These are phyloP conservation scores for barley (Hordeum vulgare) DNA, from an alignment of 176 grass and related monocot species.

Conservation along the genomic window MorexV3_pseudomolecules_assembly NC_058522.1:587475389-587475888, in stretches of 20 bases:
- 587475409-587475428: constrained; percentile 5
- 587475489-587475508: constrained; percentile 67
- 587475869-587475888: constrained; percentile 68
- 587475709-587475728: background rate
- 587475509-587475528: constrained; percentile 50
- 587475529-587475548: background rate
- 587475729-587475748: background rate
- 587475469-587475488: constrained; percentile 48
- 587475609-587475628: background rate
- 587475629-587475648: background rate
- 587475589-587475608: background rate
- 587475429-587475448: constrained; percentile 24
- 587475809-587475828: constrained; percentile 78
- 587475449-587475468: constrained; percentile 22
- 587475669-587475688: background rate
- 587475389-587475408: constrained; percentile 53
- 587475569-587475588: background rate
- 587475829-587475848: constrained; percentile 62
- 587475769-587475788: constrained; percentile 59
- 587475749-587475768: background rate
- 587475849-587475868: constrained; percentile 63
- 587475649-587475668: too few species aligned
- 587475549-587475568: background rate
- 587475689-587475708: background rate
- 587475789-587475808: constrained; percentile 53